Conservation (phyloP, 139 green algal genomes). For the Tetradesmus obliquus region DNA sequence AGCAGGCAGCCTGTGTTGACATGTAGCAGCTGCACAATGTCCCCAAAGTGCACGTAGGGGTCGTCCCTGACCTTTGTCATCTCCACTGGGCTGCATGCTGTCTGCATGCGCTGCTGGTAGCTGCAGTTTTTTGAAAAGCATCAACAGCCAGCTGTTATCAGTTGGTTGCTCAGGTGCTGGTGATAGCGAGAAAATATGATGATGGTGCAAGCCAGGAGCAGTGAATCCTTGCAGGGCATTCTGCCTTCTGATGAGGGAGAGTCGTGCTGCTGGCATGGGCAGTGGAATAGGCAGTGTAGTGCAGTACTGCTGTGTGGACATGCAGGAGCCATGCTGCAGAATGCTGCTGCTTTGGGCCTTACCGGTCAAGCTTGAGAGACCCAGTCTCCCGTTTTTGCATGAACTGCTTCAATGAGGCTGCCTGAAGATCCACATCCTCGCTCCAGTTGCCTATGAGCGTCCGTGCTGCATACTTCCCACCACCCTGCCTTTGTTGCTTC, state of each 20-base stretch:
- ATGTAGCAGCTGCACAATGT: constrained; percentile 70
- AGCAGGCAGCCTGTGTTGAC: constrained; percentile 61
- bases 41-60: constrained; percentile 71
- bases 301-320: background rate
- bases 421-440: constrained; percentile 70
- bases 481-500: constrained; percentile 63
- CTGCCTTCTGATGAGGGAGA: too few species aligned
- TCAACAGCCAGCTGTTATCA: background rate
- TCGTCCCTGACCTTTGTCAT: constrained; percentile 62
- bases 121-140: constrained; percentile 37
- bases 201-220: too few species aligned
- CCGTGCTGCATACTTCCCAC: constrained; percentile 41
- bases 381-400: constrained; percentile 58
- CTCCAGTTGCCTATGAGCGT: constrained; percentile 76
- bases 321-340: constrained; percentile 17
- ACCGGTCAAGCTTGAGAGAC: constrained; percentile 60
- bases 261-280: too few species aligned
- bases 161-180: background rate
- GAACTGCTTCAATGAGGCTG: constrained; percentile 64
- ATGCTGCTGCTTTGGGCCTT: constrained; percentile 53
- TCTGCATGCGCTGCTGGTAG: constrained; percentile 59
- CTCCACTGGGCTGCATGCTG: constrained; percentile 57
- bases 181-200: too few species aligned
- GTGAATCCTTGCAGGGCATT: too few species aligned
- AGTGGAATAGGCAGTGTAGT: background rate